Base-by-base conservation (phyloP, 495 filamentous ascomycete genomes). In the Penicillium maclennaniae region DNA sequence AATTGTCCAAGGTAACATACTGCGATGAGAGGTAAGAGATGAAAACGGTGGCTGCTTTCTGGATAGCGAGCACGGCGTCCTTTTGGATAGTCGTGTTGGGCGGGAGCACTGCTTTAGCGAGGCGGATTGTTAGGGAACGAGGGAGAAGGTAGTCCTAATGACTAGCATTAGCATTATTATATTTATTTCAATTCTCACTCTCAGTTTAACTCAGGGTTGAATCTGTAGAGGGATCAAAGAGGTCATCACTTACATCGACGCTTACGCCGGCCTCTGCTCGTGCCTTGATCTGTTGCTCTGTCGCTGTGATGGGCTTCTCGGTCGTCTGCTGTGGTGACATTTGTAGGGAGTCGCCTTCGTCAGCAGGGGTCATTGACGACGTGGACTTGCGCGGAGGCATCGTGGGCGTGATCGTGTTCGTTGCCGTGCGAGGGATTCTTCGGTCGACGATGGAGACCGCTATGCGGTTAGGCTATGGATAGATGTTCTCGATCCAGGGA, bases 41-140 rank as follows among this genome's bases (percentile, higher is more conserved):
- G 67, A 98, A 98, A 0, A 98, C 90, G 2, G 91, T 96, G 4
- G 92, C 91, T 49, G 88, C 87, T 75, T 97, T 97, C 55, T 87
- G 88, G 67, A 98, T 83, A 0, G 95, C 93, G 25, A 93, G 65
- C 36, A 96, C 80, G 4, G 93, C 93, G 70, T 97, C 92, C 55
- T 91, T 95, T 60, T 95, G 89, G 46, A 98, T 89, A 55, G 90
- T 87, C 1, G 93, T 96, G 64, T 97, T 96, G 6, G 92, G 82
- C 0, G 93, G 93, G n/a, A 98, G 80, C n/a, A 96, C 91, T 51
- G 90, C 87, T 78, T 97, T 97, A 3, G 92, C 93, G 6, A 98
- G 83, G 20, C 93, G 84, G 43, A 89, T 87, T 38, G 96, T 89
- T 67, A 97, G 88, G n/a, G 91, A 91, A 66, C 91, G 92, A 1